A percentile compares a stretch with the other conserved stretches of the same genome.
phyloP scores from a whole-genome alignment of 306 rosid genomes.

The Clitoria ternatea region DNA sequence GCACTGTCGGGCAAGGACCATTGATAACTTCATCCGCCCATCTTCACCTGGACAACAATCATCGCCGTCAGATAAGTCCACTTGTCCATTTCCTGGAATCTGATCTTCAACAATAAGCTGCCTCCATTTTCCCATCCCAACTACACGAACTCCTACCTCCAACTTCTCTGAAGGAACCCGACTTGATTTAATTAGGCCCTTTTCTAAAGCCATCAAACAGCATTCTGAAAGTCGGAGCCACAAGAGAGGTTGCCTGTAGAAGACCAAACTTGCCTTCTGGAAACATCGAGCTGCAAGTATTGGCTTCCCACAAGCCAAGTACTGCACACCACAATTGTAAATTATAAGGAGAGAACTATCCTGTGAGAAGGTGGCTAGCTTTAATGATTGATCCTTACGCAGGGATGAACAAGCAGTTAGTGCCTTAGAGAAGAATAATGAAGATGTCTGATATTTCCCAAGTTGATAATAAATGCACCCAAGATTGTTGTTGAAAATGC shows the following conservation, averaged over 20 bases:
- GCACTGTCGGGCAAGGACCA: slow-evolving; percentile 80
- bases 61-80: slow-evolving; percentile 38
- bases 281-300: slow-evolving; percentile 87
- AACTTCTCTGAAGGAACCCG: slow-evolving; percentile 43
- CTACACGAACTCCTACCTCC: slow-evolving; percentile 64
- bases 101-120: slow-evolving; percentile 74
- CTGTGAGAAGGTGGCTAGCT: slow-evolving; percentile 68
- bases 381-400: slow-evolving; percentile 71
- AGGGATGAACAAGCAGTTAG: slow-evolving; percentile 65
- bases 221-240: slow-evolving; percentile 98
- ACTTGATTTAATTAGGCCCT: slow-evolving; percentile 55
- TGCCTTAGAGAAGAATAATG: slow-evolving; percentile 87
- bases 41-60: slow-evolving; percentile 47
- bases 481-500: slow-evolving; percentile 85
- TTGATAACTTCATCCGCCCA: slow-evolving; percentile 65
- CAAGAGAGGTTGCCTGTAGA: slow-evolving; percentile 79
- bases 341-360: slow-evolving; percentile 77
- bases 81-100: slow-evolving; percentile 45
- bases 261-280: slow-evolving; percentile 81
- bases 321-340: slow-evolving; percentile 90
- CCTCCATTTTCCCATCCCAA: slow-evolving; percentile 96
- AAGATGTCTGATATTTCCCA: slow-evolving; percentile 85
- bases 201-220: slow-evolving; percentile 93
- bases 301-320: slow-evolving; percentile 91
- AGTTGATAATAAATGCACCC: slow-evolving; percentile 97